A percentile compares a stretch with the other conserved stretches of the same genome.
Conservation (phyloP, 768 basidiomycete species). For the Boletellus sp. region DNA sequence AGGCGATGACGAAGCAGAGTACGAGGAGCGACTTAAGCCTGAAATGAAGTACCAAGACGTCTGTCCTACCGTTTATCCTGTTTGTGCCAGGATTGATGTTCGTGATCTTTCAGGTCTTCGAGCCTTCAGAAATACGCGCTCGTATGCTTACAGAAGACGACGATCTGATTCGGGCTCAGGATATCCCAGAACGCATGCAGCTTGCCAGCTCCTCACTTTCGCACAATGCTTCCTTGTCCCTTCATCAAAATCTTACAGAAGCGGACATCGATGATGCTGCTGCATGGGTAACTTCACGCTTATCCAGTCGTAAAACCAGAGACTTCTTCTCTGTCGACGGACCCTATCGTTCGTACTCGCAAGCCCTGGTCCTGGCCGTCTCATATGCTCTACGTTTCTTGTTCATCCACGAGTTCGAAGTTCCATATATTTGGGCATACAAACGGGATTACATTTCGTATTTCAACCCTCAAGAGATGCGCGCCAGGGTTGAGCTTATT, state of each 20-base stretch:
- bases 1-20: constrained; percentile 63
- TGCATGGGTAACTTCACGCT: constrained; percentile 79
- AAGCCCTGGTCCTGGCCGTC: constrained; percentile 74
- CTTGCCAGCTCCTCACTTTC: constrained; percentile 84
- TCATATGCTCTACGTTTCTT: constrained; percentile 74
- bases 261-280: constrained; percentile 78
- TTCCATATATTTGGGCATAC: constrained; percentile 93
- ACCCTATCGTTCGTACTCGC: constrained; percentile 53
- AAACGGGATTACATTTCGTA: constrained; percentile 87
- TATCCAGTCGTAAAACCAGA: constrained; percentile 66
- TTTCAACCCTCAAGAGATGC: constrained; percentile 66
- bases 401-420: constrained; percentile 87
- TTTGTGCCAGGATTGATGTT: constrained; percentile 3
- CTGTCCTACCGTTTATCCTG: constrained; percentile 14
- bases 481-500: constrained; percentile 67
- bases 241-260: constrained; percentile 61
- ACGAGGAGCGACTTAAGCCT: constrained; percentile 50
- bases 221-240: constrained; percentile 52
- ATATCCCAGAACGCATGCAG: constrained; percentile 96
- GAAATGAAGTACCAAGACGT: constrained; percentile 89
- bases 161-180: constrained; percentile 83
- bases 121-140: constrained; percentile 92
- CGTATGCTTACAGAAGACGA: constrained; percentile 91
- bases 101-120: constrained; percentile 71
- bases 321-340: constrained; percentile 72